Evolutionary conservation across 2,329 filamentous ascomycete species (phyloP).

Genomic region (Thelonectria blattea): DNA sequence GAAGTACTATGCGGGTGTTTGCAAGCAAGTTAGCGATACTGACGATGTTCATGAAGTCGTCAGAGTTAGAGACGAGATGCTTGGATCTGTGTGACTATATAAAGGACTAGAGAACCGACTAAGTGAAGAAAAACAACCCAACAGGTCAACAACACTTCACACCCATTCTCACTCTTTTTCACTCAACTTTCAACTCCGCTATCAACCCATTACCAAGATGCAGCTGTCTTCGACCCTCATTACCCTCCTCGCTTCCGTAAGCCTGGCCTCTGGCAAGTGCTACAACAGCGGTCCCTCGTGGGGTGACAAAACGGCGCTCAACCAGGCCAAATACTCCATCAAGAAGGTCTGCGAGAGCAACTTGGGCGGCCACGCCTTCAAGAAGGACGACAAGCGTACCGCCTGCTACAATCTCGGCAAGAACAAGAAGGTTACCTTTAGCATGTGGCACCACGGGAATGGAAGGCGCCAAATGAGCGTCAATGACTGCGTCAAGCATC

Average conservation of each 20-base stretch:
- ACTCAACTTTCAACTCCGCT: not conserved
- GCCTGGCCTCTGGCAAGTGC: not conserved
- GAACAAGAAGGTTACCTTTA: not conserved
- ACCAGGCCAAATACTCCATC: not conserved
- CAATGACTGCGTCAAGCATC: not conserved
- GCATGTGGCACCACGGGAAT: not conserved
- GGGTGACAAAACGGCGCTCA: not conserved
- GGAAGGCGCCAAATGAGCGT: not conserved
- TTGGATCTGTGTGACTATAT: not conserved
- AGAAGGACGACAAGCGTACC: not conserved
- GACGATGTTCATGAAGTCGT: not conserved
- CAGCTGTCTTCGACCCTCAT: not conserved
- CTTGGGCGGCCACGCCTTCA: not conserved
- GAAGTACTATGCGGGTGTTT: not conserved
- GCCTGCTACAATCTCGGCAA: not conserved
- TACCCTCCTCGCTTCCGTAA: not conserved
- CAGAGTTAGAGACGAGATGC: too few species aligned
- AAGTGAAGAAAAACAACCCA: not conserved
- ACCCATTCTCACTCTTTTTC: not conserved
- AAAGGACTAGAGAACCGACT: not conserved
- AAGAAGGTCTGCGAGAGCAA: not conserved
- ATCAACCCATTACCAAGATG: not conserved
- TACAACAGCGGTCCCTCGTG: not conserved
- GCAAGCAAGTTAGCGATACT: not conserved
- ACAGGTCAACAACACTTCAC: not conserved